Evolutionary conservation across 129 eudicot genomes (phyloP).

Genomic region (Mikania micrantha): DNA sequence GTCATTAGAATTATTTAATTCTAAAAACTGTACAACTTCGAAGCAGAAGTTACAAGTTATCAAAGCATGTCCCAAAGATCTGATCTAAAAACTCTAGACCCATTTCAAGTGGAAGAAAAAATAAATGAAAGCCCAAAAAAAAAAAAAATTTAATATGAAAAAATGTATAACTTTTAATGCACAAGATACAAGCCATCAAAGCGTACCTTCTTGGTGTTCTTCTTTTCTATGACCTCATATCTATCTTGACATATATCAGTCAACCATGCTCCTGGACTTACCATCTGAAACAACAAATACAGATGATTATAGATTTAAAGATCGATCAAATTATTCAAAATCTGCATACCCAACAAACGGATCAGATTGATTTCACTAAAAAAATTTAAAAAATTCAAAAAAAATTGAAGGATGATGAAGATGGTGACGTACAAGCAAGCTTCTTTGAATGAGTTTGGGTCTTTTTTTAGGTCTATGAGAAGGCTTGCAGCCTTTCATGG

Average conservation of each 20-base stretch:
- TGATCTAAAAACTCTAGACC: too few relatives aligned
- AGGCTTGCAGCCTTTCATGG: constrained; percentile 66
- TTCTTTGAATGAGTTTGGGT: constrained; percentile 50
- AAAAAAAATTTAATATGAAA: too few relatives aligned
- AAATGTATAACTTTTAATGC: background rate
- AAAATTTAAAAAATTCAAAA: too few relatives aligned
- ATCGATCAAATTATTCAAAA: too few relatives aligned
- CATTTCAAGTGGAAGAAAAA: too few relatives aligned
- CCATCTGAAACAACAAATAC: constrained; percentile 35
- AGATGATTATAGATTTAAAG: background rate
- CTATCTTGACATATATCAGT: constrained; percentile 51
- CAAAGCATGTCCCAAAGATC: background rate
- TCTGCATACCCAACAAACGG: too few relatives aligned
- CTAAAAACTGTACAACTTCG: background rate
- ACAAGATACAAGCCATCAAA: background rate
- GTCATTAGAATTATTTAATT: too few relatives aligned
- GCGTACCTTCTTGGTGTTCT: constrained; percentile 45
- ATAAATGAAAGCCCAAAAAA: too few relatives aligned
- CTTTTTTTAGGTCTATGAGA: constrained; percentile 65
- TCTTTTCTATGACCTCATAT: constrained; percentile 60
- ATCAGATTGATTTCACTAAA: too few relatives aligned
- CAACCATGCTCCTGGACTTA: constrained; percentile 67
- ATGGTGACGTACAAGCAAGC: constrained; percentile 41
- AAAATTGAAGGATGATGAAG: background rate
- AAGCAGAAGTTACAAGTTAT: background rate